Evolutionary conservation across 306 rosid genomes (phyloP), one percentile per base, ranked within the genome.

Genomic region (Crataegus laevigata): DNA sequence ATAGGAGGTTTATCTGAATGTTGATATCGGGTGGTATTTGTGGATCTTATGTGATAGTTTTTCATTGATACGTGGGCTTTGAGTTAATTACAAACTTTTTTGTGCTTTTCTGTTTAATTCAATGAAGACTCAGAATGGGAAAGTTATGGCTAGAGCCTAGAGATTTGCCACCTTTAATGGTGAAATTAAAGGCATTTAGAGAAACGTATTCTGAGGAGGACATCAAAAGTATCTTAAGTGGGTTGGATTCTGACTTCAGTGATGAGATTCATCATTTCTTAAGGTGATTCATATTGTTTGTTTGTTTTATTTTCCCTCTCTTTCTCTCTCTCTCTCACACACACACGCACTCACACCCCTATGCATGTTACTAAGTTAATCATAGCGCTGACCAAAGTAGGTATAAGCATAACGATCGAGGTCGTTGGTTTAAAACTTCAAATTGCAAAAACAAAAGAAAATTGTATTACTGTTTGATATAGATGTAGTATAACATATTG

Each of bases 141-240:
- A 79, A 82, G 90, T 89, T 54, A 90, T 89, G 28, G 80, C 71
- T 57, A 90, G n/a, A n/a, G n/a, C n/a, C n/a, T n/a, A n/a, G 80
- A 71, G 98, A 94, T 76, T 74, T 91, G 84, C 88, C 96, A 17
- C 66, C 85, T 66, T 67, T 94, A 74, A 81, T 94, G 97, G 66
- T 54, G 81, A 86, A 87, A 79, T 66, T 89, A 61, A 94, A 90
- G 77, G 83, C 96, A 34, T 89, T 91, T 38, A 82, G 73, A 70
- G 96, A 89, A 65, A 77, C 71, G n/a, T 88, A 85, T 26, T 71
- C 30, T 21, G 96, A 89, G 77, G 89, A 85, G 79, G 97, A 96
- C 85, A 88, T 96, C 81, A 80, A 60, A 84, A 79, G 72, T 38
- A 76, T 89, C 61, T 80, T 96, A 75, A 81, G 85, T 54, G 93